Evolutionary conservation across 108 stramenopile genomes (phyloP).

Genomic region (Phaeodactylum tricornutum): DNA sequence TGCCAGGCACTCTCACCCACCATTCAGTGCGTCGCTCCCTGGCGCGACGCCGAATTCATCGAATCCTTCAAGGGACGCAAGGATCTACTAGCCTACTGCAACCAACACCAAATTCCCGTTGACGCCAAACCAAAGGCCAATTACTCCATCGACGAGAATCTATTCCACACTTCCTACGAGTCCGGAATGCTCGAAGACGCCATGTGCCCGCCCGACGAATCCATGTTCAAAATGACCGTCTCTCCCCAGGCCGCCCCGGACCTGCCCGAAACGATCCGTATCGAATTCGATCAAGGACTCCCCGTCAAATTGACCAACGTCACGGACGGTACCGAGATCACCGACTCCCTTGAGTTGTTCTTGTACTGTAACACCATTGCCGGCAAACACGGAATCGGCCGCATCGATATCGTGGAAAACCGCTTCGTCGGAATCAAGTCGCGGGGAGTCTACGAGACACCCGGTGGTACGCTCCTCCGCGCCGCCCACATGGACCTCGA

Average conservation of each 20-base stretch:
- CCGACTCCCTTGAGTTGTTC: conserved; percentile 92
- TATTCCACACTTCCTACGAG: conserved; percentile 98
- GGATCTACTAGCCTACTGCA: conserved; percentile 95
- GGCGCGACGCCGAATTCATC: conserved; percentile 94
- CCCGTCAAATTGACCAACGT: conserved; percentile 93
- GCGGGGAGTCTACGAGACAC: conserved; percentile 98
- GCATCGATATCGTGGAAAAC: conserved; percentile 99
- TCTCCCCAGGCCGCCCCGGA: conserved; percentile 88
- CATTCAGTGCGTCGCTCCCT: conserved; percentile 94
- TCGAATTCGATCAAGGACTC: conserved; percentile 89
- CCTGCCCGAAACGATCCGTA: conserved; percentile 49
- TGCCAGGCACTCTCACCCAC: conserved; percentile 92
- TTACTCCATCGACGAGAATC: conserved; percentile 97
- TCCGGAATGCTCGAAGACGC: conserved; percentile 92
- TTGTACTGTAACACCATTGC: conserved; percentile 95
- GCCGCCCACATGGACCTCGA: conserved; percentile 94
- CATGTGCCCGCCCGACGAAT: conserved; percentile 64
- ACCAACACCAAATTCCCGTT: conserved; percentile 93
- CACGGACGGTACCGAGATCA: conserved; percentile 76
- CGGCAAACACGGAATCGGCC: conserved; percentile 94
- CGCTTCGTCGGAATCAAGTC: conserved; percentile 99
- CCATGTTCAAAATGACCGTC: conserved; percentile 92
- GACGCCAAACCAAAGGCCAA: conserved; percentile 92
- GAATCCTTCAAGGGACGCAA: conserved; percentile 89
- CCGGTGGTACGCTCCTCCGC: conserved; percentile 93